Evolutionary conservation across 169 alveolate species (phyloP).

Genomic region (Cryptosporidium bovis): DNA sequence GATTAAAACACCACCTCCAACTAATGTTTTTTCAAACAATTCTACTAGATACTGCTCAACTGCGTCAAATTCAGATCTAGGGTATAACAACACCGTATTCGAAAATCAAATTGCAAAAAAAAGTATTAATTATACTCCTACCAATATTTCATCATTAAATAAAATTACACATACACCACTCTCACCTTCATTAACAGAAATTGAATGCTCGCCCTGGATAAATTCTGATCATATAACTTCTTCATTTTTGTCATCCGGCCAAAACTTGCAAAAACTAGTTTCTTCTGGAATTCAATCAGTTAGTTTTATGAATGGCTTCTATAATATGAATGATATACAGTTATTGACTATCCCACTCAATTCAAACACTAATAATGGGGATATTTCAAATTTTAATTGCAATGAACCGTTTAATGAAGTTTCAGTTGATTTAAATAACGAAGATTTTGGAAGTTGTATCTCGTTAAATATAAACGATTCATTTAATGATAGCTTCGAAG

Average conservation of each 20-base stretch:
- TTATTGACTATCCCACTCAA: neutral
- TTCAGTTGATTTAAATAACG: neutral
- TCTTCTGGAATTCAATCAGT: slow-evolving; percentile 46
- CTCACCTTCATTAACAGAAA: slow-evolving; percentile 38
- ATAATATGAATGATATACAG: slow-evolving; percentile 7
- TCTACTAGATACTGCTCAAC: slow-evolving; percentile 40
- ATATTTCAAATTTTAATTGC: slow-evolving; percentile 24
- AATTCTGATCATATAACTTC: slow-evolving; percentile 17
- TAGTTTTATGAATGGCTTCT: neutral
- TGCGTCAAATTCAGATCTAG: slow-evolving; percentile 15
- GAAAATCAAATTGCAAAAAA: slow-evolving; percentile 2
- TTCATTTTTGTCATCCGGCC: slow-evolving; percentile 20
- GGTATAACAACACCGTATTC: neutral
- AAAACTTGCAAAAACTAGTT: slow-evolving; percentile 20
- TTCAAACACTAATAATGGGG: neutral
- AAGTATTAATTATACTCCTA: slow-evolving; percentile 30
- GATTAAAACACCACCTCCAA: slow-evolving; percentile 63
- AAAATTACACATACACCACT: slow-evolving; percentile 49
- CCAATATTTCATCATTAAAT: slow-evolving; percentile 33
- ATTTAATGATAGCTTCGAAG: no score
- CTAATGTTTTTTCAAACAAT: slow-evolving; percentile 14
- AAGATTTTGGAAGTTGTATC: neutral
- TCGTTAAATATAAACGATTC: no score
- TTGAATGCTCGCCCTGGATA: slow-evolving; percentile 66
- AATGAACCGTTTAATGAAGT: slow-evolving; percentile 5